These are phyloP conservation scores for Quercus suber DNA, from an alignment of 306 rosid species.

Conservation along the genomic window DNA sequence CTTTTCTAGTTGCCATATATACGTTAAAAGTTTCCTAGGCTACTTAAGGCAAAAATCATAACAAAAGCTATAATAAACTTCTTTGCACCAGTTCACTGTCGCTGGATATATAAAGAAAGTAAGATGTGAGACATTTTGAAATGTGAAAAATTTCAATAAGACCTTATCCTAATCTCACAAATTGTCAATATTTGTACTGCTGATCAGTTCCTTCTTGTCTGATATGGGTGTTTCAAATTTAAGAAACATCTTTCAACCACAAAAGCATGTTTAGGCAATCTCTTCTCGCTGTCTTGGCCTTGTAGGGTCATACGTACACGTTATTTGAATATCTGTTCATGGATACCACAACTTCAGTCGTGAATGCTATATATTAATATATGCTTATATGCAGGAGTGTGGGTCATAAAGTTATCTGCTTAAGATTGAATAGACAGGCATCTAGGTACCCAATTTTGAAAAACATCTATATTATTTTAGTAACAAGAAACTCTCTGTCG, in stretches of 20 bases:
- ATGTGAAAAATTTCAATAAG: neutral
- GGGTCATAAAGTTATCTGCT: too few relatives aligned
- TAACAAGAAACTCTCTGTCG: too few relatives aligned
- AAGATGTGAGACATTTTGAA: too few relatives aligned
- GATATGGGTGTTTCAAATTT: neutral
- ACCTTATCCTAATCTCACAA: conserved; percentile 19
- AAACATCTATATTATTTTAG: too few relatives aligned
- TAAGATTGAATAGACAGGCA: too few relatives aligned
- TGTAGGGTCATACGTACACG: neutral
- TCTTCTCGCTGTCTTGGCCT: neutral
- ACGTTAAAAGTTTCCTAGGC: too few relatives aligned
- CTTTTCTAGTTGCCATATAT: conserved; percentile 17
- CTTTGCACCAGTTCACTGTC: neutral
- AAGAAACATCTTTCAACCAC: neutral
- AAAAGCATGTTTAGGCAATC: neutral
- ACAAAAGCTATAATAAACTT: too few relatives aligned
- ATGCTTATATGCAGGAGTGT: neutral
- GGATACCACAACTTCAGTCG: neutral
- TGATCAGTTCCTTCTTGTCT: conserved; percentile 26
- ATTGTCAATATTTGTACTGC: conserved; percentile 29
- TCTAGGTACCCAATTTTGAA: too few relatives aligned
- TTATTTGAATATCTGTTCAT: neutral
- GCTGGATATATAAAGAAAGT: conserved; percentile 13
- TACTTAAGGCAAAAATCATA: too few relatives aligned
- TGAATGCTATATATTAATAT: neutral